Evolutionary conservation across 2,329 filamentous ascomycete genomes (phyloP), one percentile per base, ranked within the genome.

Genomic region (Sporothrix protearum): DNA sequence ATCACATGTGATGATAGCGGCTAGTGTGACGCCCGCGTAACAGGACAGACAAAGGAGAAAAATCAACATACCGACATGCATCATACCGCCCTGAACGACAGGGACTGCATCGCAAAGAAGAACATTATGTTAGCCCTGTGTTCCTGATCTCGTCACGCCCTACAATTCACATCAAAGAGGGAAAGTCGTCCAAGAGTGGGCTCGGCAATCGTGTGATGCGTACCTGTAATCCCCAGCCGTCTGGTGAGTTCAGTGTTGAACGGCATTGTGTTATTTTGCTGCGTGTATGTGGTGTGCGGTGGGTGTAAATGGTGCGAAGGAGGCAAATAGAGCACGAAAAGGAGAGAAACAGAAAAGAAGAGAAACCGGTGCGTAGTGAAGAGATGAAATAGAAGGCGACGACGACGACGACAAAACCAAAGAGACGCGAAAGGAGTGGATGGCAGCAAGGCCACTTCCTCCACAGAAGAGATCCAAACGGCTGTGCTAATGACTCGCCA

Each of bases 21-120:
- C 19, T 3, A 19, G 42, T 22, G 55, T n/a, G n/a, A 25, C 30
- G 6, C 39, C n/a, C 3, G 28, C 9, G n/a, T 7, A 39, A 42
- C 42, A 14, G 30, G 16, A 8, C 10, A 55, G 25, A n/a, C 7
- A 42, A 19, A 63, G n/a, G 16, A 5, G 53, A 64, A 64, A 36
- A 9, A 28, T 28, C 30, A 9, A 74, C 72, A 42, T 74, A 75
- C 74, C 75, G 64, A 76, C 75, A 74, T 77, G 76, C 79, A 79
- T 80, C 92, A 96, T 95, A 78, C 92, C 92, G 79, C 92, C 92
- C 81, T 96, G 92, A 72, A 96, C 91, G 73, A 96, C 85, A 77
- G 92, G 92, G 75, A 95, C 91, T 92, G 76, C 63, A 36, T 68
- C 33, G 49, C 57, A 36, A 68, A 74, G 67, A 57, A 10, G 55